Evolutionary conservation across 2,329 filamentous ascomycete species (phyloP), one percentile per base, ranked within the genome.

Genomic region (Didymella pomorum): DNA sequence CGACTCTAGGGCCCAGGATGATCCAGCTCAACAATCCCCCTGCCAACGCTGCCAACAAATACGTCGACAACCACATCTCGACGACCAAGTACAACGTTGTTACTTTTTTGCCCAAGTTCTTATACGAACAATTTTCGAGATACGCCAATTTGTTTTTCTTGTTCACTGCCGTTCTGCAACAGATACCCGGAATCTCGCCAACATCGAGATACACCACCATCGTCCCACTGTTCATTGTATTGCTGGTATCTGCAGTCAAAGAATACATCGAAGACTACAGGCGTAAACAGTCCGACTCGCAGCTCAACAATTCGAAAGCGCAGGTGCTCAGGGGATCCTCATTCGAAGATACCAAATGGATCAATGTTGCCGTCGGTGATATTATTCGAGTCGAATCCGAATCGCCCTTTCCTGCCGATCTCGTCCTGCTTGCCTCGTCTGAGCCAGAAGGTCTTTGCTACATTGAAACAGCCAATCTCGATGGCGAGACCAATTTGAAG

Each of bases 71-170:
- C 75, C 93, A 98, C 78, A 90, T 99, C 63, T 98, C 94, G 41
- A 99, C 95, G 6, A 90, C 95, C 63, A 99, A 99, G 79, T 99
- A 99, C 86, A 99, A 98, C 77, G 71, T 92, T 72, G 84, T 91
- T 53, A 97, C 93, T 20, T 99, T 99, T 78, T 75, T 98, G 18
- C 95, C 95, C 49, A 99, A 99, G 79, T 99, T 99, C 79, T 83
- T 99, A 56, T 93, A 94, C 77, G 95, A 99, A 78, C 95, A 99
- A 76, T 99, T 99, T 80, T 97, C 93, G 61, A 99, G 97, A 82
- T 97, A 97, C 79, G 95, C 95, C 82, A 99, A 99, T 79, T 80
- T 99, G 73, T 99, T 99, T 83, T 99, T 99, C 90, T 86, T 99
- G 76, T 98, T 99, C 78, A 99, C 95, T 35, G 93, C 95, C 16